Evolutionary conservation across 2,329 filamentous ascomycete species (phyloP).

Genomic region (Mollisiaceae sp.): DNA sequence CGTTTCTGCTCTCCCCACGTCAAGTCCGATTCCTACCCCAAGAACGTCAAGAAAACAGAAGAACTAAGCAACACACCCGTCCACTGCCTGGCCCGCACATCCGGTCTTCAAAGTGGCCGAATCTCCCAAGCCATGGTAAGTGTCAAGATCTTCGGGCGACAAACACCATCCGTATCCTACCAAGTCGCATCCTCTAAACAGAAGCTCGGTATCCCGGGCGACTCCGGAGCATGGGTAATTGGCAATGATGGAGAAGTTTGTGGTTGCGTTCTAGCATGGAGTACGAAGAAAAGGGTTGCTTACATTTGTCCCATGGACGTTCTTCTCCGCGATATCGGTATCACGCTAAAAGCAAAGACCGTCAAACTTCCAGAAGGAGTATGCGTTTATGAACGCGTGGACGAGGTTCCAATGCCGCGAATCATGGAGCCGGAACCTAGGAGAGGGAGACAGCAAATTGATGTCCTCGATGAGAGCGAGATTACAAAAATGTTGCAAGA

Average conservation of each 20-base stretch:
- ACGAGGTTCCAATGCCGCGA: neutral
- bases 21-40: constrained; percentile 54
- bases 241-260: constrained; percentile 80
- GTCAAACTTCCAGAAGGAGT: constrained; percentile 73
- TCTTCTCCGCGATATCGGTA: constrained; percentile 81
- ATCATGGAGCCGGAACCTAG: neutral
- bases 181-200: constrained; percentile 54
- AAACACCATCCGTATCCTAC: constrained; percentile 76
- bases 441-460: neutral
- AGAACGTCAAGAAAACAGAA: constrained; percentile 61
- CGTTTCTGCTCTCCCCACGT: constrained; percentile 44
- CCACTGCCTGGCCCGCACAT: constrained; percentile 87
- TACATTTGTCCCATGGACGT: constrained; percentile 98
- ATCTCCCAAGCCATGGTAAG: constrained; percentile 80
- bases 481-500: constrained; percentile 23
- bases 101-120: constrained; percentile 77
- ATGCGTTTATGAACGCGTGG: constrained; percentile 22
- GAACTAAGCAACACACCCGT: constrained; percentile 77
- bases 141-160: constrained; percentile 85
- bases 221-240: constrained; percentile 92
- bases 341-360: constrained; percentile 71
- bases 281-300: constrained; percentile 76
- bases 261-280: constrained; percentile 91
- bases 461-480: constrained; percentile 23
- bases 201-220: constrained; percentile 74